Evolutionary conservation across 345 rosid species (phyloP), one percentile per base, ranked within the genome.

Genomic region (Eucalyptus sp.): DNA sequence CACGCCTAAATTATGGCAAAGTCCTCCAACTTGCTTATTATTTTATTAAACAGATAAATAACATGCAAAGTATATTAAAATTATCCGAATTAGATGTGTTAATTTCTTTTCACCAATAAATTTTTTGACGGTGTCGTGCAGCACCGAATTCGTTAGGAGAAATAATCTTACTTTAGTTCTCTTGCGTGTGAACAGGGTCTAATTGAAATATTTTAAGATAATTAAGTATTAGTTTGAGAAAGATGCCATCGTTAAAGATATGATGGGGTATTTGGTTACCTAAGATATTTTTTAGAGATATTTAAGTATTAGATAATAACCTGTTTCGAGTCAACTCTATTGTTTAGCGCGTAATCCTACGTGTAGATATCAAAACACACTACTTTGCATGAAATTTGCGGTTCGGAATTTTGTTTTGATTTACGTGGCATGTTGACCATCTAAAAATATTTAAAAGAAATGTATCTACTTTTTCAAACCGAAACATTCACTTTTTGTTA

Each of bases 291-390:
- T n/a, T 64, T 62, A 62, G 31, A 29, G 33, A 62, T 62, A 62
- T 29, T 13, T 62, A 62, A 13, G 31, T 13, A 12, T 62, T 29
- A 62, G 17, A 13, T 62, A 29, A 62, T 62, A 62, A 29, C 16
- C 8, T 0, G 8, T 29, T 29, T 62, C 33, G 0, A 62, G 68
- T 62, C 68, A 62, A 62, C 68, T 62, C 68, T 7, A 6, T 3
- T 62, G 31, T 29, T 6, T 62, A 62, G 68, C 8, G 4, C 33
- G 33, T 62, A 27, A 27, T 6, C 68, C 8, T 62, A 0, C 0
- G 2, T 60, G 31, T 27, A 13, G 31, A 27, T 60, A 60, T 60
- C 68, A 13, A 27, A 62, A 27, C n/a, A 12, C 4, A 60, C 16
- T 60, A 6, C 33, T 60, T 27, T 12, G 4, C 31, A 13, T 5